Base-by-base conservation (phyloP, 495 filamentous ascomycete species). In the Parathielavia appendiculata region DNA sequence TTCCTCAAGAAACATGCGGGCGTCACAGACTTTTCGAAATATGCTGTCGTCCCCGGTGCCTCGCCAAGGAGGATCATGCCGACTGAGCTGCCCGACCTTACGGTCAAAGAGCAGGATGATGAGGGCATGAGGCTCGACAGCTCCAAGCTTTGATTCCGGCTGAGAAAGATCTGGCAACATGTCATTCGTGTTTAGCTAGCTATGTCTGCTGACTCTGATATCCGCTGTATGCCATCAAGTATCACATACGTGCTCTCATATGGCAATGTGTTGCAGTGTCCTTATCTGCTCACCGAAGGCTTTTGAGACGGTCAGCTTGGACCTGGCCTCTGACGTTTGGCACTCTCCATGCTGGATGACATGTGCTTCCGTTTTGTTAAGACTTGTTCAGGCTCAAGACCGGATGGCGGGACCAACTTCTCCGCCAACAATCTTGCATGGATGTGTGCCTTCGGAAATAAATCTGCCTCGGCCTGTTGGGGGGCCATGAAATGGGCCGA, bases 11-110 rank as follows among this genome's bases (percentile, higher is more conserved):
- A 79, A 26, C 71, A 85, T 47, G 75, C 62, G n/a, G 82, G 84
- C 2, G 74, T 92, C 5, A 77, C 74, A 0, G 87, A 95, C 69
- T 93, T 95, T 67, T 81, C 81, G 0, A 80, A 82, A 59, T 95
- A 95, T 67, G 78, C 80, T 5, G 71, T 92, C 0, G 76, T 93
- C 0, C 75, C 79, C 0, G 90, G 89, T 0, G 64, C 81, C 0
- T 68, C 41, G 0, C 89, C 90, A 0, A 71, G 89, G 23, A 74
- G 90, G 41, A 93, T 95, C 48, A 92, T 95, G 90, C 90, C 90
- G 0, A 75, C 67, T 0, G 65, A 78, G 57, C 77, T 95, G 61
- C 90, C 90, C 1, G 79, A 86, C 47, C 62, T 95, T 54, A 80
- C 77, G 36, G 89, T 95, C 16, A 80, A 74, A 20, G 90, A 95